Base-by-base conservation (phyloP, 2,329 filamentous ascomycete species). In the Metarhizium guizhouense region DNA sequence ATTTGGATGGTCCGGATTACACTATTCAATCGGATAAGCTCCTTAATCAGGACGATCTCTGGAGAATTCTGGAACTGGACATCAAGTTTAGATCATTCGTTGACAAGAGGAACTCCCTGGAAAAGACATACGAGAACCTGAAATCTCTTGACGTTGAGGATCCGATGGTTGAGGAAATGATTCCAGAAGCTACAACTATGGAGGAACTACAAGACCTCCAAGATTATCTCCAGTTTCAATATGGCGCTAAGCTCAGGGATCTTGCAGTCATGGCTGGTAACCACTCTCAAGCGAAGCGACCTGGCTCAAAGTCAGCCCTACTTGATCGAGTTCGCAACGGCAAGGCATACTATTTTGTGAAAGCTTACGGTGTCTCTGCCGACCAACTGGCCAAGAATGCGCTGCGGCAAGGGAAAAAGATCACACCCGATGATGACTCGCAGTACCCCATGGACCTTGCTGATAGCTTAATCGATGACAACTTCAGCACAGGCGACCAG, bases 121-220 rank as follows among this genome's bases (percentile, higher is more conserved):
- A 92, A 64, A 88, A 83, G 72, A 87, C 85, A 0, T 93, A 86
- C 60, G 84, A 90, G 16, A 88, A 85, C 58, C 74, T 96, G 20
- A 87, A 84, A 65, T 74, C 74, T 6, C 74, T 82, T 18, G 79
- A 80, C 3, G 76, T 92, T 20, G 74, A 84, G 29, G 94, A 97
- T 65, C 67, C 77, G 1, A 85, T 90, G 56, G 84, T 97, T 45
- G 87, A 93, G 49, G 86, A 92, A 61, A 86, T 96, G 79, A 81
- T 94, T n/a, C 79, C 81, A 1, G 79, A 84, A 56, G 91, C 92
- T 3, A 83, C 83, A 4, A 93, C 88, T 0, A 92, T 96, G 78
- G 94, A 99, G 68, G 94, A 99, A 68, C 79, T 99, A 18, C 94
- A 99, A 68, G 94, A 99, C 69, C 74, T 99, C 25, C 93, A 97